phyloP scores from a whole-genome alignment of 495 filamentous ascomycete genomes.

The Aspergillus campestris region DNA sequence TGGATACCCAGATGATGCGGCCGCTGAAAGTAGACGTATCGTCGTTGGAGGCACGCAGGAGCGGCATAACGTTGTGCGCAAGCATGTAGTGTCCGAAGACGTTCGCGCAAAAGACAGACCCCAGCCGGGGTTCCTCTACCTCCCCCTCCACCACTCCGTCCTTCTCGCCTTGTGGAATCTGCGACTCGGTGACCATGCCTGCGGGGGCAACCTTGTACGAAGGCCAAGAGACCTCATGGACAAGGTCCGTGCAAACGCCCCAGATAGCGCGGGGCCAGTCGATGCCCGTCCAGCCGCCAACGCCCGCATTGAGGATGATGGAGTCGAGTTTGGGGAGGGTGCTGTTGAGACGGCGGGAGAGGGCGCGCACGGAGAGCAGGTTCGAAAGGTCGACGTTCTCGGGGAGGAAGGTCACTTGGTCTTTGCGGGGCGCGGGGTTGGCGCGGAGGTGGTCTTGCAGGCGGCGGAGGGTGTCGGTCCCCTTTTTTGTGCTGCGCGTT shows the following conservation, averaged over 20 bases:
- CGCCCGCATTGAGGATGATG: slow-evolving; percentile 79
- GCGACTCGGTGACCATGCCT: slow-evolving; percentile 44
- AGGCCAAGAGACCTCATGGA: slow-evolving; percentile 69
- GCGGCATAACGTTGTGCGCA: slow-evolving; percentile 64
- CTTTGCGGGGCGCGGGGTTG: slow-evolving; percentile 8
- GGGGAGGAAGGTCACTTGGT: slow-evolving; percentile 37
- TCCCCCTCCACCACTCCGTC: not conserved
- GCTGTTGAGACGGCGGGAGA: slow-evolving; percentile 39
- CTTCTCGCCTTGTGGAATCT: slow-evolving; percentile 8
- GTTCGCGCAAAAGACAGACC: slow-evolving; percentile 80
- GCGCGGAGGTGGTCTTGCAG: slow-evolving; percentile 32
- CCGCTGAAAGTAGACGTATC: slow-evolving; percentile 14
- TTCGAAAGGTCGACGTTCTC: slow-evolving; percentile 49
- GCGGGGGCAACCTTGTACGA: slow-evolving; percentile 56
- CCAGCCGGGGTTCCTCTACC: slow-evolving; percentile 50
- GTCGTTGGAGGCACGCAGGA: slow-evolving; percentile 46
- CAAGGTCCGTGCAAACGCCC: slow-evolving; percentile 53
- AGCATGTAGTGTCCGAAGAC: slow-evolving; percentile 94
- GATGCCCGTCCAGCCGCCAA: slow-evolving; percentile 77
- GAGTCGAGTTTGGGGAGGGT: slow-evolving; percentile 64
- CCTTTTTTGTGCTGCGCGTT: slow-evolving; percentile 40
- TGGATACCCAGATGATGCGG: slow-evolving; percentile 79
- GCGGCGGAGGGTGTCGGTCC: slow-evolving; percentile 30
- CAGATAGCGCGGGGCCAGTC: slow-evolving; percentile 58
- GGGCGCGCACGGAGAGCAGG: slow-evolving; percentile 44